Conservation (phyloP, 768 basidiomycete genomes). For the Tulasnella sp. region DNA sequence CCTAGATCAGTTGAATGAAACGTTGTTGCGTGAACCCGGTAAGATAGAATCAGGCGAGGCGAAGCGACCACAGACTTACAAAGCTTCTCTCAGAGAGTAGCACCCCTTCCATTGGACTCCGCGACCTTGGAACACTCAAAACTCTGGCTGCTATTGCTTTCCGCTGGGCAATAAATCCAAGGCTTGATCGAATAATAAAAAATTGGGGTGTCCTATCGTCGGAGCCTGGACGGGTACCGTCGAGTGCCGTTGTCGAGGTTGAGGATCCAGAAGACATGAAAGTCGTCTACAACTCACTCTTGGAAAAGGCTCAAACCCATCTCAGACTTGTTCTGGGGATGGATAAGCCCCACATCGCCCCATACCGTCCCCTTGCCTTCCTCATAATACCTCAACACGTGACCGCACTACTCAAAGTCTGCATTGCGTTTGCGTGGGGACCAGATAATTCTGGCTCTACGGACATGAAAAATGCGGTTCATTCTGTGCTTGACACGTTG, state of each 20-base stretch:
- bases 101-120: slow-evolving; percentile 37
- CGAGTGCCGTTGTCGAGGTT: slow-evolving; percentile 20
- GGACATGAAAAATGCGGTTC: neutral
- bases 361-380: slow-evolving; percentile 45
- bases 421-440: slow-evolving; percentile 62
- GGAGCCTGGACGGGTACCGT: neutral
- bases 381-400: slow-evolving; percentile 47
- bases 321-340: slow-evolving; percentile 41
- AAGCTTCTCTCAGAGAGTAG: neutral
- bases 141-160: slow-evolving; percentile 57
- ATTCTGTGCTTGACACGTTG: slow-evolving; percentile 50
- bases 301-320: slow-evolving; percentile 32
- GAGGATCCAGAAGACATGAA: slow-evolving; percentile 34
- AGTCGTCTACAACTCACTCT: slow-evolving; percentile 35
- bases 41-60: neutral
- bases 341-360: slow-evolving; percentile 28
- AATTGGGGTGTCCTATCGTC: slow-evolving; percentile 29
- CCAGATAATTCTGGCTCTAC: slow-evolving; percentile 43
- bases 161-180: slow-evolving; percentile 55
- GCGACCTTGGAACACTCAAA: slow-evolving; percentile 51
- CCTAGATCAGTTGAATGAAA: neutral
- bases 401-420: slow-evolving; percentile 45
- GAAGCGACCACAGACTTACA: neutral
- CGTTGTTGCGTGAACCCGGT: neutral
- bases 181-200: slow-evolving; percentile 35